Conservation (phyloP, 2,329 filamentous ascomycete genomes). For the Aplosporella prunicola region DNA sequence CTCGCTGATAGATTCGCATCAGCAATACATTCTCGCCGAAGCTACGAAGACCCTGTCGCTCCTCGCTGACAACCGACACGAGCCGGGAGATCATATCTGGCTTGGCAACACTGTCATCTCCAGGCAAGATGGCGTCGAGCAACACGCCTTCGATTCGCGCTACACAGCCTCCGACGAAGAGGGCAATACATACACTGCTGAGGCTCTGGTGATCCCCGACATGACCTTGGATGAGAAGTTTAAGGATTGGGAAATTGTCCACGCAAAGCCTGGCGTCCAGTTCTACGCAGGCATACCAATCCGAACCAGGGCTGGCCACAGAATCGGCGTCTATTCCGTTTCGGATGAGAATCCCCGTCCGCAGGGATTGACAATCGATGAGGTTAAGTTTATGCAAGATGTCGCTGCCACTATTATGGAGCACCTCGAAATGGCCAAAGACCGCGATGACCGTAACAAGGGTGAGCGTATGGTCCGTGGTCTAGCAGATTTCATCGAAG, state of each 20-base stretch:
- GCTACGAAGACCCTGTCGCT: slow-evolving; percentile 24
- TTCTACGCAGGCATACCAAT: slow-evolving; percentile 56
- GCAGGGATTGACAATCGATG: slow-evolving; percentile 39
- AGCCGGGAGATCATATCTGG: slow-evolving; percentile 16
- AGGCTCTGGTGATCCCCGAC: slow-evolving; percentile 21
- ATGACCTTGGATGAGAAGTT: slow-evolving; percentile 29
- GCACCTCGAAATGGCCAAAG: slow-evolving; percentile 47
- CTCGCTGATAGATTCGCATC: slow-evolving; percentile 25
- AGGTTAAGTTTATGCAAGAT: slow-evolving; percentile 47
- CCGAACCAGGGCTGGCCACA: slow-evolving; percentile 45
- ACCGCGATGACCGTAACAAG: slow-evolving; percentile 1
- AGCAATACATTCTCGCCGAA: slow-evolving; percentile 30
- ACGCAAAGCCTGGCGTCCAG: slow-evolving; percentile 13
- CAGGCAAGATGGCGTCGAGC: slow-evolving; percentile 17
- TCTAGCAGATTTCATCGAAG: slow-evolving; percentile 13
- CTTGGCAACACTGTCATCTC: slow-evolving; percentile 23
- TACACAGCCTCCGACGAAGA: slow-evolving; percentile 6
- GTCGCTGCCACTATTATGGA: slow-evolving; percentile 48
- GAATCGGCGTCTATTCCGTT: slow-evolving; percentile 52
- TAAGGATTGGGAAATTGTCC: slow-evolving; percentile 24
- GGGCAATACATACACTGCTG: slow-evolving; percentile 5
- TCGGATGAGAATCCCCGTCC: slow-evolving; percentile 49
- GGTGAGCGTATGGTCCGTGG: slow-evolving; percentile 7
- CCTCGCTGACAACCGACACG: slow-evolving; percentile 9
- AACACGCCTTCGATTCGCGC: slow-evolving; percentile 4